These are phyloP conservation scores for Fraxinus greggii DNA, from an alignment of 305 asterid genomes.

Conservation along the genomic window DNA sequence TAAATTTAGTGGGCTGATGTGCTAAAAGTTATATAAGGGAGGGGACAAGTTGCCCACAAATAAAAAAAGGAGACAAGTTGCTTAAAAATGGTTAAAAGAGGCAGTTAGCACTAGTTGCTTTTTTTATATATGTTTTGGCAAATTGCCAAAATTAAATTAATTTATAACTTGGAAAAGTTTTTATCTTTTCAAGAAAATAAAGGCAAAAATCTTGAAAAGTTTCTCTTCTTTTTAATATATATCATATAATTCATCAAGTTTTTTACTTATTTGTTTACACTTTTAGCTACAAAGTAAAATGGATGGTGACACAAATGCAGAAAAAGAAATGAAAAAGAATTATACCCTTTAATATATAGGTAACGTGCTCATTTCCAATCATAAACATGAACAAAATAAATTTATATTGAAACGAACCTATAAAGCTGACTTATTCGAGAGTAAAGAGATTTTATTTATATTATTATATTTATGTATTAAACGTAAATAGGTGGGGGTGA, in stretches of 20 bases:
- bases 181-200: background rate
- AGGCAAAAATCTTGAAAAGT: background rate
- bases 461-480: too few species aligned
- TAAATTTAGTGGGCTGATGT: background rate
- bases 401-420: background rate
- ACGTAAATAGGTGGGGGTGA: background rate
- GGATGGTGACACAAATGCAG: conserved; percentile 11
- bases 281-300: conserved; percentile 25
- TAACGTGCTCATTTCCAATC: background rate
- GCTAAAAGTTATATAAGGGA: background rate
- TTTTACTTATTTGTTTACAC: background rate
- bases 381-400: background rate
- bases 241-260: background rate
- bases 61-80: background rate
- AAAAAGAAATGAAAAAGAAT: background rate
- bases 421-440: background rate
- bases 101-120: background rate
- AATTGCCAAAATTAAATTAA: background rate
- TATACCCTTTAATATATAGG: background rate
- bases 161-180: background rate
- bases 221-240: background rate
- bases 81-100: background rate
- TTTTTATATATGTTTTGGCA: background rate
- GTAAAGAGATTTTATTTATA: background rate
- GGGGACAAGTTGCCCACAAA: background rate